phyloP scores from a whole-genome alignment of 176 grass and related monocot genomes.

The Dendrocalamus sinicus region DNA sequence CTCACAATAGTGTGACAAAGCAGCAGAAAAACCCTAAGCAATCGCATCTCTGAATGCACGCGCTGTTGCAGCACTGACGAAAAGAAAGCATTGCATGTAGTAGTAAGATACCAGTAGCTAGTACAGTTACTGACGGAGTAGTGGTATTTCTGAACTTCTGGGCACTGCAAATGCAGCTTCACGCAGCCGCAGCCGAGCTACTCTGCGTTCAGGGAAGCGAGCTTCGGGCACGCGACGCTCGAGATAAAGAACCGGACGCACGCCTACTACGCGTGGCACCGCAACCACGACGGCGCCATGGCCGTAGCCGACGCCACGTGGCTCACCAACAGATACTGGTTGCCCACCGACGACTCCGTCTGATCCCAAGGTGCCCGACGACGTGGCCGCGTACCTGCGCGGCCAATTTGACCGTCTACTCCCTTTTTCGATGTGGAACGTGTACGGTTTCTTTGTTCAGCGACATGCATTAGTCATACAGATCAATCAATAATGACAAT shows the following conservation, averaged over 20 bases:
- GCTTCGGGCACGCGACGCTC: constrained; percentile 74
- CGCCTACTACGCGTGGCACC: constrained; percentile 68
- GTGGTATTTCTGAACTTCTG: neutral
- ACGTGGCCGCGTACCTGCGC: too few relatives aligned
- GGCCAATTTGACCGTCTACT: too few relatives aligned
- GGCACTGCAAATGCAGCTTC: constrained; percentile 43
- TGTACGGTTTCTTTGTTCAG: neutral
- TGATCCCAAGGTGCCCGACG: neutral
- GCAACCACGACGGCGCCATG: constrained; percentile 70
- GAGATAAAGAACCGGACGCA: constrained; percentile 77
- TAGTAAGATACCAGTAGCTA: too few relatives aligned
- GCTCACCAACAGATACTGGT: constrained; percentile 67
- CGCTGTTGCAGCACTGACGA: neutral
- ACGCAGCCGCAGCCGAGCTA: constrained; percentile 61
- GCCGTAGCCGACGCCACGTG: constrained; percentile 62
- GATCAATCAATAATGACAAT: too few relatives aligned
- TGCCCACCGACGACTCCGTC: constrained; percentile 42
- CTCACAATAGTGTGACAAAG: too few relatives aligned
- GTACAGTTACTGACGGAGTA: too few relatives aligned
- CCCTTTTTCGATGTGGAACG: too few relatives aligned
- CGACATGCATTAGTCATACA: neutral
- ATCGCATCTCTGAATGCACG: too few relatives aligned
- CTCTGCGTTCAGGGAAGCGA: constrained; percentile 79
- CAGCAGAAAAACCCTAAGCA: too few relatives aligned
- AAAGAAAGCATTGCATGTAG: neutral